A percentile compares a stretch with the other conserved stretches of the same genome.
phyloP scores from a whole-genome alignment of 331 rosid genomes.

The Malus hybrid region DNA sequence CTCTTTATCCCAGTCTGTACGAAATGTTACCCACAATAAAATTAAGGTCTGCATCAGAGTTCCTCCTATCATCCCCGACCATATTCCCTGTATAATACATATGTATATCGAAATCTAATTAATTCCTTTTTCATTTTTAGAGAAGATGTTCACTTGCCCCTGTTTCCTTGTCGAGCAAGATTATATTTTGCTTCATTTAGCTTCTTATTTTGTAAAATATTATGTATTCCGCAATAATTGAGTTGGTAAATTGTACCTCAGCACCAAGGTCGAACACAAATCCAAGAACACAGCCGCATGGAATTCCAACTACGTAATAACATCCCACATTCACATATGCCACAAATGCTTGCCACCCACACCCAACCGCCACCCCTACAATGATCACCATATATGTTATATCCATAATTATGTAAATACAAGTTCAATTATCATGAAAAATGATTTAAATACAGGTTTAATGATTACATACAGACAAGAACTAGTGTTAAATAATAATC shows the following conservation, averaged over 20 bases:
- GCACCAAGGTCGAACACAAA: slow-evolving; percentile 44
- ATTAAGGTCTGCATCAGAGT: slow-evolving; percentile 56
- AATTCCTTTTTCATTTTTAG: background rate
- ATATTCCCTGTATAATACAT: slow-evolving; percentile 45
- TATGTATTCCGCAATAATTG: background rate
- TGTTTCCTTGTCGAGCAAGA: too few species aligned
- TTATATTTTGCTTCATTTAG: background rate
- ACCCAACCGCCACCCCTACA: slow-evolving; percentile 67
- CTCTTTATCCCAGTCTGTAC: slow-evolving; percentile 68
- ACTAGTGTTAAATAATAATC: background rate
- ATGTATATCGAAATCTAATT: background rate
- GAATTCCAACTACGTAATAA: slow-evolving; percentile 48
- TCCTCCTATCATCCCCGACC: slow-evolving; percentile 88
- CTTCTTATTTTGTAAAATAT: background rate
- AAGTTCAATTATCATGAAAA: background rate
- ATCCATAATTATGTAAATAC: background rate
- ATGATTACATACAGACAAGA: background rate
- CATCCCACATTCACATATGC: slow-evolving; percentile 60
- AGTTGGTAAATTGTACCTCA: slow-evolving; percentile 6
- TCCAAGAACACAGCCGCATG: slow-evolving; percentile 46
- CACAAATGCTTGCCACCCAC: slow-evolving; percentile 70
- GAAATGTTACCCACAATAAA: slow-evolving; percentile 50
- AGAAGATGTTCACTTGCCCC: too few species aligned
- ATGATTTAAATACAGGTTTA: background rate
- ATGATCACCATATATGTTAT: background rate